phyloP scores from a whole-genome alignment of 495 filamentous ascomycete genomes.

The Stereocaulon alpinum region DNA sequence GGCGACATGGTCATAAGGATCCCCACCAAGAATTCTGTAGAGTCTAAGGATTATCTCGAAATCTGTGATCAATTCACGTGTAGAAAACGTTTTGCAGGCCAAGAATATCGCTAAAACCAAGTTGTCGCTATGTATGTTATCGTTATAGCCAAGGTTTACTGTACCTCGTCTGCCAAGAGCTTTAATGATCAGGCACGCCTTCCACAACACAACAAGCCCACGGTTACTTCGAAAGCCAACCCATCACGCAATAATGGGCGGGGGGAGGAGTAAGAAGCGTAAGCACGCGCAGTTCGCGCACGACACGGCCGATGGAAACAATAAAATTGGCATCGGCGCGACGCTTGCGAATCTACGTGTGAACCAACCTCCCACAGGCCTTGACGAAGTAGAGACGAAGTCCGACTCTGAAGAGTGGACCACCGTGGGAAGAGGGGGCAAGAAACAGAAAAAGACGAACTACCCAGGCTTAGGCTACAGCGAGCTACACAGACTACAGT shows the following conservation, averaged over 20 bases:
- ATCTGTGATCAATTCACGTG: too few relatives aligned
- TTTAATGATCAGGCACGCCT: neutral
- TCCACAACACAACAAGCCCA: neutral
- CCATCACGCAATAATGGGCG: neutral
- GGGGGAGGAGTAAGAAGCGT: constrained; percentile 17
- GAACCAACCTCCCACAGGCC: neutral
- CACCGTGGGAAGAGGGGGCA: constrained; percentile 17
- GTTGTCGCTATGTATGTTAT: too few relatives aligned
- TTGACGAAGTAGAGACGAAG: neutral
- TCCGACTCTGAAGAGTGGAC: constrained; percentile 17
- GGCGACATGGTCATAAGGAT: too few relatives aligned
- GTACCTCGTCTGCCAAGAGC: neutral
- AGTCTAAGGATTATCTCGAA: too few relatives aligned
- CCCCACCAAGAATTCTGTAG: too few relatives aligned
- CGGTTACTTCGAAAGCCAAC: neutral
- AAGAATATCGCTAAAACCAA: too few relatives aligned
- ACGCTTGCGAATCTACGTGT: constrained; percentile 15
- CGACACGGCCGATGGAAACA: neutral
- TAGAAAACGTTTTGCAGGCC: too few relatives aligned
- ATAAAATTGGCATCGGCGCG: constrained; percentile 11
- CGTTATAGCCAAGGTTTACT: too few relatives aligned
- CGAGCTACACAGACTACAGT: constrained; percentile 53
- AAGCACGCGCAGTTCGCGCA: constrained; percentile 14
- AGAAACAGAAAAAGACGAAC: constrained; percentile 49
- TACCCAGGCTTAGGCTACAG: constrained; percentile 68